Evolutionary conservation across 1,139 yeast species (phyloP), one percentile per base, ranked within the genome.

Genomic region (Candida pseudocylindracea): DNA sequence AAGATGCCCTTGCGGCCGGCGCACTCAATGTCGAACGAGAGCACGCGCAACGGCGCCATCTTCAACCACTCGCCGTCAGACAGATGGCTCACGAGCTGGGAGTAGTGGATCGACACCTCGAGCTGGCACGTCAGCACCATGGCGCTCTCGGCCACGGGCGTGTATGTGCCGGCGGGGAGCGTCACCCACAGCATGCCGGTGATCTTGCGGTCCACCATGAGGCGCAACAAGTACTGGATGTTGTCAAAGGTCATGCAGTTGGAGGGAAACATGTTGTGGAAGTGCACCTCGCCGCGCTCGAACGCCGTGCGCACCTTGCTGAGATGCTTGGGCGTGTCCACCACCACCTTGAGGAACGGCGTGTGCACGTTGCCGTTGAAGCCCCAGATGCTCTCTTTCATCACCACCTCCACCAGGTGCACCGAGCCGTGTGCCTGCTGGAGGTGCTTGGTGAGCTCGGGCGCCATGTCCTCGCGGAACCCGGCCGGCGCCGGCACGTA

Each of bases 171-270:
- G 35, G 63, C 67, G 1, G 96, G 96, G 20, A 88, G 60, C 0
- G 94, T 79, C 30, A 91, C 62, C 99, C 99, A 91, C 24, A 93
- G 78, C 98, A 91, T 88, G 32, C 99, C 99, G 0, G 88, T 78
- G 38, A 79, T 74, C 34, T 74, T 68, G 50, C 93, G 74, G 52
- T 91, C 99, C 33, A 88, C 71, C 93, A 91, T 83, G 49, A 85
- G 59, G 41, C 98, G 61, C 38, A 91, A 53, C 32, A 81, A 61
- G 49, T 76, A 91, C 36, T 83, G 81, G 39, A 91, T 71, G 47
- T 88, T 91, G 50, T 91, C 99, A 48, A 74, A 91, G 0, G 94
- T 70, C 40, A 75, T 71, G 31, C 67, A 57, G 30, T 67, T 66
- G 2, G 63, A 54, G 13, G 68, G 66, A 49, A 76, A 75, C 34